A percentile compares a stretch with the other conserved stretches of the same genome.
These are phyloP conservation scores for Cokeromyces recurvatus DNA, from an alignment of 371 early-diverging fungal genomes.

Conservation along the genomic window DNA sequence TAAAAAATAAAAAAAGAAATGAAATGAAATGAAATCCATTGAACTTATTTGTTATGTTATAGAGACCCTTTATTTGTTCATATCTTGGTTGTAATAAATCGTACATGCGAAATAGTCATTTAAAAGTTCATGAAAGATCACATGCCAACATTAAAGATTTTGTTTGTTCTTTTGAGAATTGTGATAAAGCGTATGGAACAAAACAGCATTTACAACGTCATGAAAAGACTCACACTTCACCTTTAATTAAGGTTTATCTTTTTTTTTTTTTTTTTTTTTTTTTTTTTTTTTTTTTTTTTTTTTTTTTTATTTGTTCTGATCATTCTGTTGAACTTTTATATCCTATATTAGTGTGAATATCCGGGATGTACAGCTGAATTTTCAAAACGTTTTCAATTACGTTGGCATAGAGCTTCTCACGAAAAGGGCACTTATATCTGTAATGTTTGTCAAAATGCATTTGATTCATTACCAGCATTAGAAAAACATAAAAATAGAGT, in stretches of 20 bases:
- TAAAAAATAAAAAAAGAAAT: background rate
- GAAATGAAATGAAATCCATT: background rate
- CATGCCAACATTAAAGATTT: slow-evolving; percentile 46
- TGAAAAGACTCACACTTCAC: slow-evolving; percentile 35
- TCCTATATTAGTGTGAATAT: slow-evolving; percentile 36
- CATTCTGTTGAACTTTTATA: background rate
- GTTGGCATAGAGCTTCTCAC: slow-evolving; percentile 49
- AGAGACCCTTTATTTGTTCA: slow-evolving; percentile 57
- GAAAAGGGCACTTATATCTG: slow-evolving; percentile 15
- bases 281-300: background rate
- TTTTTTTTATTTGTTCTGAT: background rate
- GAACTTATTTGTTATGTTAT: background rate
- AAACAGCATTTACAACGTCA: slow-evolving; percentile 48
- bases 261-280: background rate
- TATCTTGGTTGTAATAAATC: slow-evolving; percentile 52
- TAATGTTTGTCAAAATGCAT: slow-evolving; percentile 43
- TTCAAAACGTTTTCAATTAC: slow-evolving; percentile 51
- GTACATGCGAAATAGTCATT: slow-evolving; percentile 51
- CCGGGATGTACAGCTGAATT: slow-evolving; percentile 52
- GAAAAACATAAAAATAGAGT: slow-evolving; percentile 44
- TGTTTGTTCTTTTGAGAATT: slow-evolving; percentile 31
- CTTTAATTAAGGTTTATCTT: slow-evolving; percentile 33
- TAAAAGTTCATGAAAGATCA: slow-evolving; percentile 50
- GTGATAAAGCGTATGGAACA: slow-evolving; percentile 31
- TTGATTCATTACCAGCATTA: slow-evolving; percentile 49